phyloP scores from a whole-genome alignment of 257 asterid genomes.

The Buddleja alternifolia region DNA sequence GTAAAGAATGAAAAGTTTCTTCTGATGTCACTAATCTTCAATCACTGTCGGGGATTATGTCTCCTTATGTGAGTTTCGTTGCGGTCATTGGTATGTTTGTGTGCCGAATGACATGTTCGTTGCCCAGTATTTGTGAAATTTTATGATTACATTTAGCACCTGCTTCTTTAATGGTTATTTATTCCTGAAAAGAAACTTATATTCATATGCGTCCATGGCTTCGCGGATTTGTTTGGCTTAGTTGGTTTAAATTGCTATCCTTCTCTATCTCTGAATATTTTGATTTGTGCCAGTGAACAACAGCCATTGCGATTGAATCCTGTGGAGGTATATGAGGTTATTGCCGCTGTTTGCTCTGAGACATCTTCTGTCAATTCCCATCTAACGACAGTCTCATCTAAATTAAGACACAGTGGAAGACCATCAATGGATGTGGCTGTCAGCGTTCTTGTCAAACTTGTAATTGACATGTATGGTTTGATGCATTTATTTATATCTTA shows the following conservation, averaged over 20 bases:
- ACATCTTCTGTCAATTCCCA: conserved; percentile 65
- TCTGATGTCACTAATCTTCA: conserved; percentile 22
- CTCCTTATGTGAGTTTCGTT: conserved; percentile 26
- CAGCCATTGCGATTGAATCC: conserved; percentile 93
- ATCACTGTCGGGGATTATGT: conserved; percentile 13
- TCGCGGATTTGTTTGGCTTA: conserved; percentile 14
- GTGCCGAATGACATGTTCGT: conserved; percentile 7
- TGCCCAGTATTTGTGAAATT: conserved; percentile 2
- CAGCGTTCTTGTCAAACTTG: conserved; percentile 97
- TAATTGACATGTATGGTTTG: conserved; percentile 92
- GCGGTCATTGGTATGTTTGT: conserved; percentile 15
- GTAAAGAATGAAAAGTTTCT: conserved; percentile 47
- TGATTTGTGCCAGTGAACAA: conserved; percentile 76
- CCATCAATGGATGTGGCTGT: conserved; percentile 98
- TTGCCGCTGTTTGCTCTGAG: conserved; percentile 97
- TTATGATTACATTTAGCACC: not conserved
- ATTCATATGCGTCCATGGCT: conserved; percentile 20
- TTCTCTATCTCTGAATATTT: conserved; percentile 27
- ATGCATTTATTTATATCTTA: conserved; percentile 28
- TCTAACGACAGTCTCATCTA: conserved; percentile 77
- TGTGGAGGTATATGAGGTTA: conserved; percentile 95
- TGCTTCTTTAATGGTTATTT: not conserved
- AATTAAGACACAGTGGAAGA: conserved; percentile 81
- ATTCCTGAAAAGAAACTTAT: not conserved
- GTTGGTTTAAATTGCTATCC: conserved; percentile 27